These are phyloP conservation scores for Blastomyces percursus DNA, from an alignment of 2,329 filamentous ascomycete species.

Conservation along the genomic window DNA sequence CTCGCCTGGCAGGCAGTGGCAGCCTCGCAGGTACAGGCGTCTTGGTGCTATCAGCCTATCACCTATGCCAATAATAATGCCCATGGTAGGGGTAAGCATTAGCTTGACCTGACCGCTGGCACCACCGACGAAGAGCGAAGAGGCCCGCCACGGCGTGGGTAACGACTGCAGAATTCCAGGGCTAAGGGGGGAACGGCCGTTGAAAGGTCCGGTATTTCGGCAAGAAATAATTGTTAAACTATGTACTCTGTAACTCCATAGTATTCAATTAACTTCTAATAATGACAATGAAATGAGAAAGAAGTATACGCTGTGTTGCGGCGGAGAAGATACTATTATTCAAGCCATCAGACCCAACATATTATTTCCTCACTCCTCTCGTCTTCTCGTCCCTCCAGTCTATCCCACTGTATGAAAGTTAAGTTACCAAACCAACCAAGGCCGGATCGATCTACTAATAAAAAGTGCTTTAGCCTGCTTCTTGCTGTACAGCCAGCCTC, in stretches of 20 bases:
- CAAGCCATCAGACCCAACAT: background rate
- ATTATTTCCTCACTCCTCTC: background rate
- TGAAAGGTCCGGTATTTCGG: background rate
- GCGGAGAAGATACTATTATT: background rate
- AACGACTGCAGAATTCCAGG: too few relatives aligned
- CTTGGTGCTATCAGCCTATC: background rate
- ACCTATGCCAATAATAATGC: background rate
- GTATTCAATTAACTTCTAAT: background rate
- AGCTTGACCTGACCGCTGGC: background rate
- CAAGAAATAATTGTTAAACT: too few relatives aligned
- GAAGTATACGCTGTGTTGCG: background rate
- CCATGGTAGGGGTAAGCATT: background rate
- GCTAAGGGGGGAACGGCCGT: background rate
- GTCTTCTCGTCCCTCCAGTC: too few relatives aligned
- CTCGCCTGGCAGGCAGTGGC: too few relatives aligned
- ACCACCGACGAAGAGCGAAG: too few relatives aligned
- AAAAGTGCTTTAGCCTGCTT: background rate
- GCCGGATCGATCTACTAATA: background rate
- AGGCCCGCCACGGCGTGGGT: background rate
- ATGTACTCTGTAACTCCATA: too few relatives aligned
- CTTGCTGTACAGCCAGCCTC: background rate
- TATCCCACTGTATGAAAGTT: too few relatives aligned
- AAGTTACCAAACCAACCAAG: too few relatives aligned
- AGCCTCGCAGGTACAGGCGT: background rate
- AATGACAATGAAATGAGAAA: background rate